Evolutionary conservation across 192 early-diverging fungal species (phyloP).

Genomic region (Phlyctochytrium planicorne): DNA sequence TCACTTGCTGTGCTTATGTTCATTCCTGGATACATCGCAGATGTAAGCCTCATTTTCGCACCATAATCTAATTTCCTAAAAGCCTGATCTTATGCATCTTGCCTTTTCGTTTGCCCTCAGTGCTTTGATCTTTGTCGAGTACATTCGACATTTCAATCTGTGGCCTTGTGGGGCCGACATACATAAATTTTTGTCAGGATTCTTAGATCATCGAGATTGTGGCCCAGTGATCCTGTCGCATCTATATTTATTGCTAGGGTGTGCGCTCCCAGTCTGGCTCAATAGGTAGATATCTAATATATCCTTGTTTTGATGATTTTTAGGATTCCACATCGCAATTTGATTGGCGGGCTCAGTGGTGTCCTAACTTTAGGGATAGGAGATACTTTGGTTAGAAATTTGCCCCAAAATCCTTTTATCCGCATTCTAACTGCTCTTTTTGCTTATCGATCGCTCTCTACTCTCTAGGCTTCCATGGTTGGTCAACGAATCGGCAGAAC

Average conservation of each 20-base stretch:
- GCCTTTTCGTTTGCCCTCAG: constrained; percentile 77
- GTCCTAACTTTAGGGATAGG: constrained; percentile 88
- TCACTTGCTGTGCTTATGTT: constrained; percentile 81
- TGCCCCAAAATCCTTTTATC: background rate
- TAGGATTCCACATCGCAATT: constrained; percentile 22
- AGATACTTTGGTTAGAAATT: constrained; percentile 66
- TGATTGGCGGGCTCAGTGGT: constrained; percentile 62
- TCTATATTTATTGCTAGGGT: constrained; percentile 86
- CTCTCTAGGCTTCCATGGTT: constrained; percentile 70
- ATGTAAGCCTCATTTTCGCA: constrained; percentile 47
- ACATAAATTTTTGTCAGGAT: constrained; percentile 70
- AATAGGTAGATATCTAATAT: constrained; percentile 46
- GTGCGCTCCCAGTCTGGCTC: constrained; percentile 88
- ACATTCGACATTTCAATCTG: constrained; percentile 73
- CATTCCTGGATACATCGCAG: constrained; percentile 71
- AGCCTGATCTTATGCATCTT: constrained; percentile 75
- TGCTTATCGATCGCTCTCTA: background rate
- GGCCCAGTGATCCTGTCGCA: constrained; percentile 85
- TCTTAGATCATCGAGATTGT: constrained; percentile 82
- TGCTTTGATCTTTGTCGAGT: constrained; percentile 74
- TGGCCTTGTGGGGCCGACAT: constrained; percentile 64
- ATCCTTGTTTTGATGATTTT: background rate
- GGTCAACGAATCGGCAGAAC: constrained; percentile 72
- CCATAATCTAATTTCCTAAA: background rate
- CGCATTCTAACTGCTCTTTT: background rate